These are phyloP conservation scores for Lachancea meyersii DNA, from an alignment of 805 yeast genomes.

Conservation along the genomic window DNA sequence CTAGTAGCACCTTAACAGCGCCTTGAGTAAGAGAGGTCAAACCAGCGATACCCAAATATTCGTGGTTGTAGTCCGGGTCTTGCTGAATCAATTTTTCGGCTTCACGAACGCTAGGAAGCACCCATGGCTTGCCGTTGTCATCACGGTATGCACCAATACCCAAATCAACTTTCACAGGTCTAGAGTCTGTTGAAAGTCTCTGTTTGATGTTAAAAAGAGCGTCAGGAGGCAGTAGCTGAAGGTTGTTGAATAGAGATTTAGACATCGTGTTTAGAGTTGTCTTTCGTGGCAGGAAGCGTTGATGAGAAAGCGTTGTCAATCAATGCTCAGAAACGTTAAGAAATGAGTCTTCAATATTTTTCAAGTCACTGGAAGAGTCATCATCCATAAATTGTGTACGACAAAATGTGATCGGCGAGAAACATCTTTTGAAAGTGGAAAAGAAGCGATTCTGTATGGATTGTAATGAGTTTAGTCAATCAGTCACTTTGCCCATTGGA, in stretches of 20 bases:
- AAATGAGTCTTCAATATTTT: not conserved
- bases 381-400: too few relatives aligned
- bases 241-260: conserved; percentile 35
- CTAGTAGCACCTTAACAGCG: conserved; percentile 70
- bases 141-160: conserved; percentile 96
- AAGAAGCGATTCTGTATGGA: too few relatives aligned
- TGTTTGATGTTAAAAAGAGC: conserved; percentile 79
- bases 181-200: conserved; percentile 50
- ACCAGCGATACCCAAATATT: conserved; percentile 81
- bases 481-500: too few relatives aligned
- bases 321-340: not conserved
- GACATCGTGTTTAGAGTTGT: conserved; percentile 13
- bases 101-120: conserved; percentile 63
- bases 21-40: conserved; percentile 57
- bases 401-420: not conserved
- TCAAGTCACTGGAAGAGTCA: not conserved
- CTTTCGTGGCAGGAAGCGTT: too few relatives aligned
- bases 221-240: conserved; percentile 72
- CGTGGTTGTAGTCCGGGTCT: conserved; percentile 69
- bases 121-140: conserved; percentile 80
- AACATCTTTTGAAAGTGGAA: not conserved
- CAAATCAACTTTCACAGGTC: conserved; percentile 69
- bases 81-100: conserved; percentile 63
- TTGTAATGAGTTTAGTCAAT: too few relatives aligned
- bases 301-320: too few relatives aligned